Base-by-base conservation (phyloP, 768 basidiomycete genomes). In the Udeniomyces megalosporus region DNA sequence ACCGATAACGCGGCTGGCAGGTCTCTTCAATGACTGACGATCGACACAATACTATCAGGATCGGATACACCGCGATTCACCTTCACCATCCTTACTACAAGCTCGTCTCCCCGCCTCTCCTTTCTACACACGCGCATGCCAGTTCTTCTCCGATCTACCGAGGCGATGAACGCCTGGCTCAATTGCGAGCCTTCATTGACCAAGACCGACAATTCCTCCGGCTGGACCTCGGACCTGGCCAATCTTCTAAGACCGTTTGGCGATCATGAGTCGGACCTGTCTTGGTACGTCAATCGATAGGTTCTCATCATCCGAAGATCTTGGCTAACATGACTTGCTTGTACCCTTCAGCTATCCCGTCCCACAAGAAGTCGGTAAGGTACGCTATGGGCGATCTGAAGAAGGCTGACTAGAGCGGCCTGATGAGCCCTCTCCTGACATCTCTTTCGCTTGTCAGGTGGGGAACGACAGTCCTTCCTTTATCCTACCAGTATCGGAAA, bases 91-190 rank as follows among this genome's bases (percentile, higher is more conserved):
- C 83, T 97, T 51, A 99, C 93, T 0, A 90, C 89, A 71, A 79
- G 34, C 80, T 87, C 49, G 79, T 62, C 80, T 70, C 80, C 80
- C 60, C 80, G 82, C 6, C 77, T 90, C 50, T 74, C 75, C 6
- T 96, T 89, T 86, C 77, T 96, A n/a, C 93, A 95, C 70, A 86
- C 92, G 68, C 82, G 92, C 10, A 78, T 77, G 77, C 78, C 78
- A 20, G 87, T 90, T 48, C 83, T 96, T 52, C 79, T 97, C 5
- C 78, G 80, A 10, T 76, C 78, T 0, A 70, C 76, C 35, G 78
- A 79, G 2, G 83, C 85, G 1, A 75, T 90, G 29, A 71, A 77
- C 22, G 69, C 71, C 12, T 97, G 93, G 93, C 79, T 97, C 15
- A 85, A 92, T 73, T 64, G 63, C 58, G 63, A 64, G 38, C 63